phyloP scores from a whole-genome alignment of 169 alveolate genomes.

The Plasmodium vinckei region DNA sequence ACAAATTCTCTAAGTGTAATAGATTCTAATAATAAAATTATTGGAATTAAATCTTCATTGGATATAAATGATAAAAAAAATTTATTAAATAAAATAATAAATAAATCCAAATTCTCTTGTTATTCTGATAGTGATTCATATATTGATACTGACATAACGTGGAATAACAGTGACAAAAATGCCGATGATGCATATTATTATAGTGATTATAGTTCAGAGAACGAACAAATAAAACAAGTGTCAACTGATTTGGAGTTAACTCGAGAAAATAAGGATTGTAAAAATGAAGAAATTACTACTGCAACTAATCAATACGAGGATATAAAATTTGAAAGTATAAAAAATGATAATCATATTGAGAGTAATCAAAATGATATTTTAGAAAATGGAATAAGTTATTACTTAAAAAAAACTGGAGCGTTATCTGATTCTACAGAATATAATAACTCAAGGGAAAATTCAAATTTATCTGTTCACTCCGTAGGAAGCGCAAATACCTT shows the following conservation, averaged over 20 bases:
- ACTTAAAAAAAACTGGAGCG: background rate
- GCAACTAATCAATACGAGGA: background rate
- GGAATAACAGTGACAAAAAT: slow-evolving; percentile 33
- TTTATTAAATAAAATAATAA: slow-evolving; percentile 22
- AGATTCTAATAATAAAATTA: slow-evolving; percentile 26
- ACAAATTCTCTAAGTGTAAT: slow-evolving; percentile 1
- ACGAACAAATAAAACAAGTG: background rate
- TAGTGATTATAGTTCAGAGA: slow-evolving; percentile 6
- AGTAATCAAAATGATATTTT: background rate
- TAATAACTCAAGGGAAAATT: slow-evolving; percentile 9
- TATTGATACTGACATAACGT: slow-evolving; percentile 72
- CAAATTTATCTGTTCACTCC: background rate
- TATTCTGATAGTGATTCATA: slow-evolving; percentile 76
- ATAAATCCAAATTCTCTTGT: slow-evolving; percentile 70
- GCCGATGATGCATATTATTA: background rate
- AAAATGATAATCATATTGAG: background rate
- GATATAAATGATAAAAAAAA: slow-evolving; percentile 25
- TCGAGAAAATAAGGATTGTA: background rate
- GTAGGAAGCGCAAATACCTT: background rate
- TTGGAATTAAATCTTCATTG: slow-evolving; percentile 19
- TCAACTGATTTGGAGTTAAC: background rate
- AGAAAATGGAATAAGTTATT: slow-evolving; percentile 3
- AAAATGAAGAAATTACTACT: slow-evolving; percentile 5
- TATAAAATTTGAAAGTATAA: background rate
- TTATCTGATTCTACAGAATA: slow-evolving; percentile 8